Conservation (phyloP, 2,329 filamentous ascomycete species). For the Sporothrix protearum region DNA sequence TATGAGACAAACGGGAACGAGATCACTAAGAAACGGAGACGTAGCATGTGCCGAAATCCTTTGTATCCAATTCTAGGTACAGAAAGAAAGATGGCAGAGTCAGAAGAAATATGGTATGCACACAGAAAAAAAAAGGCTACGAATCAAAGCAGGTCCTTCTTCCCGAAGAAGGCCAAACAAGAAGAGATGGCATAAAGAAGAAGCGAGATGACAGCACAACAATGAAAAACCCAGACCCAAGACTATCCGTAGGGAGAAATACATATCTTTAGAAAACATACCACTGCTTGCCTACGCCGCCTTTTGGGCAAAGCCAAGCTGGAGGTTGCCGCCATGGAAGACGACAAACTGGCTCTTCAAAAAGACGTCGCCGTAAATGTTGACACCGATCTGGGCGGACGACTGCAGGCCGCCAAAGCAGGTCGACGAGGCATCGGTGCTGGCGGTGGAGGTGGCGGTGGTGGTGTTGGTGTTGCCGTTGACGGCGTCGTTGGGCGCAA, state of each 20-base stretch:
- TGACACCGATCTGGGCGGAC: conserved; percentile 28
- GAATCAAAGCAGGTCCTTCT: not conserved
- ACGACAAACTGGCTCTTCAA: conserved; percentile 37
- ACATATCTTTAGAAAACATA: not conserved
- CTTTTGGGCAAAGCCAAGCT: conserved; percentile 42
- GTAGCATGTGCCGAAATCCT: not conserved
- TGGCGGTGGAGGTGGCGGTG: not conserved
- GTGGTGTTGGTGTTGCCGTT: conserved; percentile 18
- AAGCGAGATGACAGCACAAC: not conserved
- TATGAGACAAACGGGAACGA: conserved; percentile 10
- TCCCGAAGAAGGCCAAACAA: not conserved
- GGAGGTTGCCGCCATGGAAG: conserved; percentile 37
- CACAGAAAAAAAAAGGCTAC: not conserved
- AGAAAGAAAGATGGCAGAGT: not conserved
- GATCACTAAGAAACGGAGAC: not conserved
- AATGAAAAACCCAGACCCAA: not conserved
- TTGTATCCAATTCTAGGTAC: not conserved
- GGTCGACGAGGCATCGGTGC: not conserved
- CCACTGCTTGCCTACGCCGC: not conserved
- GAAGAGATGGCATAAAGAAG: not conserved
- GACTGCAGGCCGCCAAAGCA: conserved; percentile 40
- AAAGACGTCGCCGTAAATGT: conserved; percentile 34
- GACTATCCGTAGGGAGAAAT: not conserved
- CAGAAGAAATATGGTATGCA: not conserved
- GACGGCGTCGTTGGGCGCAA: conserved; percentile 36